Conservation (phyloP, 352 stramenopile genomes). For the Phytophthora idaei region DNA sequence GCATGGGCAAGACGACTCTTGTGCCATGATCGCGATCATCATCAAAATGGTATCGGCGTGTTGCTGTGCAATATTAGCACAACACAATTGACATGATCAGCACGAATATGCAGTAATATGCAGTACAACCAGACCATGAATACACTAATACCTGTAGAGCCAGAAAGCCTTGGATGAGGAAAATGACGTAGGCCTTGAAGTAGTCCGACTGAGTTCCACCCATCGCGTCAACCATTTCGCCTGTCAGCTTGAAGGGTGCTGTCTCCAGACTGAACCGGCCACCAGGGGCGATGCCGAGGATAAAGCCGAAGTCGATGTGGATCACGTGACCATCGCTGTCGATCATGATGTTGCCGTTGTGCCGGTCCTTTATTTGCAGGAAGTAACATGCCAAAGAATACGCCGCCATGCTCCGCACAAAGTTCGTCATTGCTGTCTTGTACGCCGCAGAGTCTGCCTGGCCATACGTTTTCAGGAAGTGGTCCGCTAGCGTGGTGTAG, state of each 20-base stretch:
- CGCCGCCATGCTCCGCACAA: slow-evolving; percentile 96
- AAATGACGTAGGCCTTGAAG: slow-evolving; percentile 97
- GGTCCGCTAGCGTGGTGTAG: slow-evolving; percentile 87
- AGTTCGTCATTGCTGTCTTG: slow-evolving; percentile 96
- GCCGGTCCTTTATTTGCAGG: slow-evolving; percentile 98
- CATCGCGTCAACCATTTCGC: slow-evolving; percentile 98
- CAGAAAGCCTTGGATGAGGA: slow-evolving; percentile 97
- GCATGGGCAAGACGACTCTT: slow-evolving; percentile 96
- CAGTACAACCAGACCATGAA: background rate
- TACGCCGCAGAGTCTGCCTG: slow-evolving; percentile 79
- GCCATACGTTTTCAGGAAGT: slow-evolving; percentile 95
- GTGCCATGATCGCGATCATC: slow-evolving; percentile 97
- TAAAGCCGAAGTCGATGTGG: slow-evolving; percentile 99
- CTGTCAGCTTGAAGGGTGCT: slow-evolving; percentile 98
- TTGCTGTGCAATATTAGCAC: slow-evolving; percentile 49
- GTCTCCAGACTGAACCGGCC: slow-evolving; percentile 96
- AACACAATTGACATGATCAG: slow-evolving; percentile 24
- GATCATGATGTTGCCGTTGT: slow-evolving; percentile 99
- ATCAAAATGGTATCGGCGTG: slow-evolving; percentile 94
- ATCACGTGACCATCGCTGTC: slow-evolving; percentile 97
- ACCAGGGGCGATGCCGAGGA: slow-evolving; percentile 96
- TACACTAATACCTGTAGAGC: slow-evolving; percentile 86
- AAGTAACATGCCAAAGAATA: slow-evolving; percentile 99
- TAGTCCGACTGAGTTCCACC: slow-evolving; percentile 90
- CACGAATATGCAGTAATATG: background rate